A percentile compares a stretch with the other conserved stretches of the same genome.
Conservation (phyloP, 2,329 filamentous ascomycete species). For the Fusarium sarcochroum region DNA sequence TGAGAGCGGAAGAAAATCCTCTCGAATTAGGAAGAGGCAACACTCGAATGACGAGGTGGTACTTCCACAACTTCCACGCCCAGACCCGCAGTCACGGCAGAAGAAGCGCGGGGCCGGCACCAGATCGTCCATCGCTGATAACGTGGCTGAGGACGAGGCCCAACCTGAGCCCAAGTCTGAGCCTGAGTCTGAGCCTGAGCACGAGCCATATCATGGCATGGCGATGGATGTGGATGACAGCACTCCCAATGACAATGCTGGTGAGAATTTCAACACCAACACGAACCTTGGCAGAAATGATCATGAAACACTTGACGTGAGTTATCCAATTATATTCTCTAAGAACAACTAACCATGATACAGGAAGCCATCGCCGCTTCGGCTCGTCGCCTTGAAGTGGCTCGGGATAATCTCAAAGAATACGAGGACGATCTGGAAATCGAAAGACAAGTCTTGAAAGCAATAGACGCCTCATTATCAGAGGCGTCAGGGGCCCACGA, state of each 20-base stretch:
- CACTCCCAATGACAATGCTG: neutral
- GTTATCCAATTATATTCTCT: rapidly evolving
- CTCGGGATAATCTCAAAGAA: neutral
- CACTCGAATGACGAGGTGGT: neutral
- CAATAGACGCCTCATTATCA: neutral
- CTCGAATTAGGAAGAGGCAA: conserved; percentile 1
- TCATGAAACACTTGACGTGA: neutral
- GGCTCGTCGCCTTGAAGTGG: neutral
- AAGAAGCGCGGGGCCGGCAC: neutral
- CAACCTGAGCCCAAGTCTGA: neutral
- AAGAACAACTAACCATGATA: conserved; percentile 1
- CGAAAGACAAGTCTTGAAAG: neutral
- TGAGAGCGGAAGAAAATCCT: neutral
- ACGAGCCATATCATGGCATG: neutral
- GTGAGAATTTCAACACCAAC: neutral
- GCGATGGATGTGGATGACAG: conserved; percentile 10
- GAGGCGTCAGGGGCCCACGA: conserved; percentile 3
- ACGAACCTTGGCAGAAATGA: neutral
- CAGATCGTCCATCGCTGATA: neutral
- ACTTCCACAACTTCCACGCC: neutral
- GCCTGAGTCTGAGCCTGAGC: neutral
- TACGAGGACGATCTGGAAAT: neutral
- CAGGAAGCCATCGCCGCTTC: conserved; percentile 7
- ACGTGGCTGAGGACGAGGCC: neutral
- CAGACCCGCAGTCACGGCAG: neutral